Evolutionary conservation across 352 stramenopile genomes (phyloP).

Genomic region (Phytopythium cucurbitacearum): DNA sequence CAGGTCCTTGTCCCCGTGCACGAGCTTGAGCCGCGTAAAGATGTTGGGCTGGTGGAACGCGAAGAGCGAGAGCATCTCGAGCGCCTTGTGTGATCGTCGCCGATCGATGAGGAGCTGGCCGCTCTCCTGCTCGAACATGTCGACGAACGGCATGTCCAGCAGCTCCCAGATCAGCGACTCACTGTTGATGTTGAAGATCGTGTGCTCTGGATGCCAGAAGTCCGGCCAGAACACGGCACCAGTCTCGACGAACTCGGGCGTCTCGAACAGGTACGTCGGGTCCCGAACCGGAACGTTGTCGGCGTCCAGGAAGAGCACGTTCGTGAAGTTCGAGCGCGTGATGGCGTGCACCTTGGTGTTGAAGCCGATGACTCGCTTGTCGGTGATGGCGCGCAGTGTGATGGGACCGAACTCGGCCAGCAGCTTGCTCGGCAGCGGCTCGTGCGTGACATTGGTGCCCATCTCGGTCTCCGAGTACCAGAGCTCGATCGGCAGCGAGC

Average conservation of each 20-base stretch:
- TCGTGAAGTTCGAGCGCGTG: slow-evolving; percentile 24
- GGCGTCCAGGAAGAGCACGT: slow-evolving; percentile 47
- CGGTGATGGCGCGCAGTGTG: slow-evolving; percentile 20
- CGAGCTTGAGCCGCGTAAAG: slow-evolving; percentile 31
- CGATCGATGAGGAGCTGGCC: slow-evolving; percentile 43
- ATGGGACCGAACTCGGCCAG: slow-evolving; percentile 15
- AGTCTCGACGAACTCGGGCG: slow-evolving; percentile 20
- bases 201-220: slow-evolving; percentile 40
- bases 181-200: slow-evolving; percentile 57
- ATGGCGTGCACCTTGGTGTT: slow-evolving; percentile 48
- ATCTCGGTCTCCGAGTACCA: slow-evolving; percentile 49
- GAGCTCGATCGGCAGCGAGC: slow-evolving; percentile 48
- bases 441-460: slow-evolving; percentile 8
- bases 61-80: slow-evolving; percentile 29
- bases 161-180: slow-evolving; percentile 47
- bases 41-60: slow-evolving; percentile 35
- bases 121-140: slow-evolving; percentile 53
- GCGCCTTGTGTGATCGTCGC: slow-evolving; percentile 12
- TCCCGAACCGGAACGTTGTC: slow-evolving; percentile 49
- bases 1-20: slow-evolving; percentile 51
- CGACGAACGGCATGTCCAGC: slow-evolving; percentile 32
- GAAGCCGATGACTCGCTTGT: slow-evolving; percentile 28
- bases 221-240: slow-evolving; percentile 62
- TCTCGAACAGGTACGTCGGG: slow-evolving; percentile 46
- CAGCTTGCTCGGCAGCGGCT: slow-evolving; percentile 20